Base-by-base conservation (phyloP, 331 rosid species). In the Erythrophleum ivorense region DNA sequence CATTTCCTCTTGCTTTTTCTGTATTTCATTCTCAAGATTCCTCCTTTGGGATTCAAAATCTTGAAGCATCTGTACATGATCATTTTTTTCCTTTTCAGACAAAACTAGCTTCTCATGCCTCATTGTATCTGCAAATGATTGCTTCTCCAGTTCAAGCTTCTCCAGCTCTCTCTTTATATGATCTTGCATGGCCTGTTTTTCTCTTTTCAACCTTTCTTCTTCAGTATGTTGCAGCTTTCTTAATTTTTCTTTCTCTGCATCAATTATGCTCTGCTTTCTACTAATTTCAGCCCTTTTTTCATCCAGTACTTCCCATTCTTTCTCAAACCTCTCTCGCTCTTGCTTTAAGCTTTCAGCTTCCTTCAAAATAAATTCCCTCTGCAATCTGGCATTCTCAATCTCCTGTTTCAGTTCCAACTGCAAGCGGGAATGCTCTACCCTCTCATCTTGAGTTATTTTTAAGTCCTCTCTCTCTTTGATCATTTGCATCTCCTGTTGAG, bases 231-330 rank as follows among this genome's bases (percentile, higher is more conserved):
- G 89, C 64, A 91, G 75, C 48, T 88, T 91, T 80, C 81, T 88
- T 29, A 91, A 73, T 53, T 87, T 87, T 79, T 86, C 96, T 71
- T 82, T 94, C 89, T 91, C 97, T 81, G 74, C 85, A 85, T 79
- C 88, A 82, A 90, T 76, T 74, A 88, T 77, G 9, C 16, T 70
- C 45, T 78, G 91, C 75, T 87, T 90, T 62, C 65, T 83, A 71
- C 73, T 83, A 83, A 91, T 65, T 85, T 87, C 86, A 77, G 89
- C 70, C 80, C 88, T 92, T 87, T 84, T 96, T 79, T 88, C 91
- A 85, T 93, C 97, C 85, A 96, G 79, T 48, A 81, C 91, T 75
- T 91, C 97, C 97, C 97, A 91, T 82, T 96, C 97, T 88, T 87
- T 91, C 86, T 92, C 98, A 80, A 93, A 96, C 73, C 84, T 93